Conservation (phyloP, 1,139 yeast species). For the Debaryomyces psychrophilus region DNA sequence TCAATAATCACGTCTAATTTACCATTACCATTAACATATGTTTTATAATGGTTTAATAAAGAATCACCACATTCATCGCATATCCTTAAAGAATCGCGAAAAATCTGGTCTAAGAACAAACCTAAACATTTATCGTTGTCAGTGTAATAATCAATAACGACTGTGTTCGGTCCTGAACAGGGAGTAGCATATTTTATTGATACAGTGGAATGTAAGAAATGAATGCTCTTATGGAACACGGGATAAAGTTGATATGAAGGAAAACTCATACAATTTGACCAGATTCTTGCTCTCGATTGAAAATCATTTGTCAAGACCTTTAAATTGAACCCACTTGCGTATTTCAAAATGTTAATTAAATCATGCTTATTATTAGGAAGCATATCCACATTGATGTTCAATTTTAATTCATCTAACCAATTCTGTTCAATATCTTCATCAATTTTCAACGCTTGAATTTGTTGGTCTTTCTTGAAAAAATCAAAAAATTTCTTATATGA, state of each 20-base stretch:
- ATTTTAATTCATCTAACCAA: slow-evolving; percentile 31
- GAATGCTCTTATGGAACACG: slow-evolving; percentile 70
- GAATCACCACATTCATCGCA: slow-evolving; percentile 85
- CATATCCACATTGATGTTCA: slow-evolving; percentile 29
- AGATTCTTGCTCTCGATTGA: slow-evolving; percentile 38
- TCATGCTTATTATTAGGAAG: slow-evolving; percentile 43
- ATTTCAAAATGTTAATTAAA: slow-evolving; percentile 42
- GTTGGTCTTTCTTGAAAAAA: slow-evolving; percentile 30
- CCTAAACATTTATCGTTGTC: slow-evolving; percentile 92
- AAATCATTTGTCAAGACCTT: slow-evolving; percentile 32
- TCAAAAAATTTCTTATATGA: slow-evolving; percentile 50
- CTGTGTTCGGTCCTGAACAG: slow-evolving; percentile 85
- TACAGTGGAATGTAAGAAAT: slow-evolving; percentile 78
- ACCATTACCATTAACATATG: slow-evolving; percentile 88
- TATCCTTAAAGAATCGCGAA: slow-evolving; percentile 62
- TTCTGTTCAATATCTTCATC: slow-evolving; percentile 25
- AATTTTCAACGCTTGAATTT: slow-evolving; percentile 25
- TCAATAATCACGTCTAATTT: slow-evolving; percentile 80
- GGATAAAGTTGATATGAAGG: slow-evolving; percentile 51
- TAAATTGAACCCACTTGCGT: slow-evolving; percentile 35
- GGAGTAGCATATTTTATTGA: slow-evolving; percentile 88
- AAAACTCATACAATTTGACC: slow-evolving; percentile 45
- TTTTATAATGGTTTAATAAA: slow-evolving; percentile 74
- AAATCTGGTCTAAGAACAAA: slow-evolving; percentile 79
- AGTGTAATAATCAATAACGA: slow-evolving; percentile 84